Base-by-base conservation (phyloP, 106 monocot genomes). In the Acorus gramineus region DNA sequence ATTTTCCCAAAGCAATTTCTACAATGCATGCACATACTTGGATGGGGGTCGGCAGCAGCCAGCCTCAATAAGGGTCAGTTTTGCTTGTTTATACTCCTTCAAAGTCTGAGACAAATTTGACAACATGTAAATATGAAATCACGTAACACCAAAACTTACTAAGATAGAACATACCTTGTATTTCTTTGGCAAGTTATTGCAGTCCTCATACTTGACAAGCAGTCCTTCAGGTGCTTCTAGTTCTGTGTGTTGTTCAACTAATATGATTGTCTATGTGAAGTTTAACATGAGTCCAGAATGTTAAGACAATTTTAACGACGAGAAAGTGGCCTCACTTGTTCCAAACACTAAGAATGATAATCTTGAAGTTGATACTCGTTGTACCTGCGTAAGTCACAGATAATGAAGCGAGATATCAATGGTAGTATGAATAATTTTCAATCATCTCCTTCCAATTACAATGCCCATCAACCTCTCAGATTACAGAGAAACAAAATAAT, bases 341-440 rank as follows among this genome's bases (percentile, higher is more conserved):
- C 87, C 64, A 78, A 49, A 66, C 91, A 96, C 87, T 87, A 91
- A 49, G 80, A 49, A 68, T 78, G 83, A 56, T 91, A 96, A 73
- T 96, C 96, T 78, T 96, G 78, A 75, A 96, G 91, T 77, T 81
- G 96, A 79, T 96, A 96, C 65, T 96, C 96, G 66, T 91, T 88
- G 70, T 87, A 96, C 79, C 95, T 95, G 47, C 56, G 1, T 28
- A 28, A 28, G 28, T 28, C 28, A 28, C 28, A 28, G 28, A 28
- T 28, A 28, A 28, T 28, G 28, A 28, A 28, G 28, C 28, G 1
- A 28, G 28, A 28, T 28, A 28, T 28, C 28, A 28, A 28, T 28
- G 28, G 28, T 1, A 28, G 28, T 28, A 28, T 28, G 28, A 28
- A 28, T 28, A 28, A 28, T 28, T 28, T 28, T 28, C 28, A 28